These are phyloP conservation scores for Coniochaeta sp. DNA, from an alignment of 2,329 filamentous ascomycete species.

Conservation along the genomic window DNA sequence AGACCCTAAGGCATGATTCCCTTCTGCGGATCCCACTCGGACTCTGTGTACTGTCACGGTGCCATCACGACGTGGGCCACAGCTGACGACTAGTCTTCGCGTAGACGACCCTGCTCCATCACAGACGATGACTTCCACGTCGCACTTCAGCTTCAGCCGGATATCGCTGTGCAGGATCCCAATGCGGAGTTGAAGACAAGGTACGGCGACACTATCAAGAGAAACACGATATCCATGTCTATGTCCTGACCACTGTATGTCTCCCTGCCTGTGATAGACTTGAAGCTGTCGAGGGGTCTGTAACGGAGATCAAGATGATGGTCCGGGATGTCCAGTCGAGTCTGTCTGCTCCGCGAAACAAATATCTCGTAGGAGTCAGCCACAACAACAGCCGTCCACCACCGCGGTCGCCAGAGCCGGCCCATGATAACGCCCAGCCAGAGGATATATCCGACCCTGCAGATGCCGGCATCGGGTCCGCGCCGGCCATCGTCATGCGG, in stretches of 20 bases:
- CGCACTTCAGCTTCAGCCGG: not conserved
- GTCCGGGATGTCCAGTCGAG: not conserved
- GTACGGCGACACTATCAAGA: not conserved
- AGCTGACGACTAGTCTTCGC: not conserved
- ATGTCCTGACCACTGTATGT: not conserved
- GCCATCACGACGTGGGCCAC: not conserved
- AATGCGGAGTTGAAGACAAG: not conserved
- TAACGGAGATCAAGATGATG: not conserved
- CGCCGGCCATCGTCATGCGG: constrained; percentile 1
- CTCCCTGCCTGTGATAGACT: not conserved
- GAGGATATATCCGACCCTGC: constrained; percentile 4
- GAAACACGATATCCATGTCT: not conserved
- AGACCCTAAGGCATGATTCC: not conserved
- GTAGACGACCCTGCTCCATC: not conserved
- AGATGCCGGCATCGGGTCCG: constrained; percentile 2
- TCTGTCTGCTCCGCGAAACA: not conserved
- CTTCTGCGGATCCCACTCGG: not conserved
- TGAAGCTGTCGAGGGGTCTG: not conserved
- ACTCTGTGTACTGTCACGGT: not conserved
- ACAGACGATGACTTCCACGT: not conserved
- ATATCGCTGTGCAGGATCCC: not conserved
- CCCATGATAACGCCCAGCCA: not conserved
- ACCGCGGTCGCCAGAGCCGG: not conserved
- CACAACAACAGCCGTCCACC: not conserved
- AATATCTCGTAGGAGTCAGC: not conserved